Evolutionary conservation across 2,329 filamentous ascomycete genomes (phyloP).

Genomic region (Hypoxylon sp.): DNA sequence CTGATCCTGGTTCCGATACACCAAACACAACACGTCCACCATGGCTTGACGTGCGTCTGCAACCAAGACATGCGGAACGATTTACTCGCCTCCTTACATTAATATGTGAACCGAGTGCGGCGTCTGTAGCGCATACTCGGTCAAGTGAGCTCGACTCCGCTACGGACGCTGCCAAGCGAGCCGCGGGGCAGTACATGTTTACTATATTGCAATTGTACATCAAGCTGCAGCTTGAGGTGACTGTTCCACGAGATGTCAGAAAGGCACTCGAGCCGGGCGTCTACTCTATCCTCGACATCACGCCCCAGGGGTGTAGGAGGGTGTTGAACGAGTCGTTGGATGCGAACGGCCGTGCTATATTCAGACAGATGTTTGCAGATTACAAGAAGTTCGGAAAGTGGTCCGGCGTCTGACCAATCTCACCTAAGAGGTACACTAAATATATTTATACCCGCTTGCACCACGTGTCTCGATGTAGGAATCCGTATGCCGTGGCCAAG

Average conservation of each 20-base stretch:
- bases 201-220: constrained; percentile 72
- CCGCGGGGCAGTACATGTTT: constrained; percentile 74
- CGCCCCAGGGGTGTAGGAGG: constrained; percentile 67
- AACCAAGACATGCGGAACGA: constrained; percentile 63
- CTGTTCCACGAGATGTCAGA: constrained; percentile 64
- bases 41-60: constrained; percentile 58
- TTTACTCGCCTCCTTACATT: constrained; percentile 71
- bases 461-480: constrained; percentile 22
- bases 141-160: constrained; percentile 69
- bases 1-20: constrained; percentile 54
- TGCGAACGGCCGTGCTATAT: constrained; percentile 70
- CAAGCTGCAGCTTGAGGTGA: constrained; percentile 71
- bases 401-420: constrained; percentile 65
- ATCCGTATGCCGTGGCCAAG: constrained; percentile 1
- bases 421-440: constrained; percentile 9
- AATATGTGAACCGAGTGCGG: constrained; percentile 71
- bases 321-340: constrained; percentile 74
- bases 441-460: constrained; percentile 31
- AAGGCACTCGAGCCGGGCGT: constrained; percentile 71
- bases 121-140: constrained; percentile 65
- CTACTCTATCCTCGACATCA: constrained; percentile 72
- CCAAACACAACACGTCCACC: constrained; percentile 47
- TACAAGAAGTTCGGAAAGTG: constrained; percentile 76
- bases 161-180: constrained; percentile 72
- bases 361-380: constrained; percentile 71